Conservation (phyloP, 768 basidiomycete genomes). For the Agrocybe praecox region DNA sequence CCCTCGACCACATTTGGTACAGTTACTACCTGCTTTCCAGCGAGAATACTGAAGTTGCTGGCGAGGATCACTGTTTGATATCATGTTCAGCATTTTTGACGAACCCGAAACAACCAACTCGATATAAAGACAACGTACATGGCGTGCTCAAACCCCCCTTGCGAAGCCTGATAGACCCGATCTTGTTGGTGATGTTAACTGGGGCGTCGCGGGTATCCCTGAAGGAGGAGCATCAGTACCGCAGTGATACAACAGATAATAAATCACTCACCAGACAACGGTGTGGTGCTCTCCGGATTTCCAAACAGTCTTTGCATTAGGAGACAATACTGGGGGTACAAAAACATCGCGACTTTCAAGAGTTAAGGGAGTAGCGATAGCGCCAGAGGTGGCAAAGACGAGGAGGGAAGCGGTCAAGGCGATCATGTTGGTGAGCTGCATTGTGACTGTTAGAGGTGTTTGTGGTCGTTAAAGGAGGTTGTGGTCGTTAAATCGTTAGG, state of each 20-base stretch:
- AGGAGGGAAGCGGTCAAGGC: conserved; percentile 7
- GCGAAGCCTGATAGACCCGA: conserved; percentile 45
- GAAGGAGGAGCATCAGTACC: background rate
- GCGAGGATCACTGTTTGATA: conserved; percentile 31
- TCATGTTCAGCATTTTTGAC: background rate
- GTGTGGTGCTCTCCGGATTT: conserved; percentile 33
- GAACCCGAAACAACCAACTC: background rate
- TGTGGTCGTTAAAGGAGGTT: background rate
- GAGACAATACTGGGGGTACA: conserved; percentile 42
- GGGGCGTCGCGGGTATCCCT: conserved; percentile 46
- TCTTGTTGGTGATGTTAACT: conserved; percentile 47
- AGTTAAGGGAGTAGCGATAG: conserved; percentile 16
- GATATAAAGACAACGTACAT: conserved; percentile 18
- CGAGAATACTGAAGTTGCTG: conserved; percentile 35
- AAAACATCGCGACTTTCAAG: conserved; percentile 38
- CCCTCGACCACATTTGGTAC: conserved; percentile 36
- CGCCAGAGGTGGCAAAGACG: background rate
- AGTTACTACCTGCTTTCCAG: conserved; percentile 31
- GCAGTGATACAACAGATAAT: background rate
- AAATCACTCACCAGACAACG: conserved; percentile 45
- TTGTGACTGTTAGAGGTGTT: background rate
- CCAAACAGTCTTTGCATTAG: conserved; percentile 38
- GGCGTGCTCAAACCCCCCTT: conserved; percentile 30
- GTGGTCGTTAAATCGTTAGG: background rate
- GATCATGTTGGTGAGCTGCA: conserved; percentile 13